phyloP scores from a whole-genome alignment of 495 filamentous ascomycete genomes.

The Elaphomyces granulatus region DNA sequence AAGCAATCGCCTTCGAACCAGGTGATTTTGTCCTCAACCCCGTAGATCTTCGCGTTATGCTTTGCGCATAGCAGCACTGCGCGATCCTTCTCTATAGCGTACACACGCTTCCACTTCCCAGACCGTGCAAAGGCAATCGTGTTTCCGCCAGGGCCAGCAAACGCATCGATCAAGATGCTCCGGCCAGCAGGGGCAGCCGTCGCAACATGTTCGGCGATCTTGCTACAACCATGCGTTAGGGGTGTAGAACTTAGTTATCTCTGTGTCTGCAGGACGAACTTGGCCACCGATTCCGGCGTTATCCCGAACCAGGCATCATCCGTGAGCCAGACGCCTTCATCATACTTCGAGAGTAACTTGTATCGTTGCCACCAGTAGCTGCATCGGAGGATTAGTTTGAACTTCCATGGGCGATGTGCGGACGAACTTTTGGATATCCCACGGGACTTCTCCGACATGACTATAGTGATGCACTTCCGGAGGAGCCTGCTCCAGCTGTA shows the following conservation, averaged over 20 bases:
- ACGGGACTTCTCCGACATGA: slow-evolving; percentile 44
- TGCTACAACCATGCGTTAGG: slow-evolving; percentile 29
- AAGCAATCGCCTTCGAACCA: slow-evolving; percentile 82
- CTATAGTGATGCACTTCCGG: slow-evolving; percentile 49
- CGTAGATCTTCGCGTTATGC: slow-evolving; percentile 83
- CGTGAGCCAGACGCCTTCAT: slow-evolving; percentile 79
- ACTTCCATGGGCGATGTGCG: neutral
- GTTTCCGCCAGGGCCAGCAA: slow-evolving; percentile 87
- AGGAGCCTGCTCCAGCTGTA: slow-evolving; percentile 22
- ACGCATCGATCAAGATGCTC: slow-evolving; percentile 62
- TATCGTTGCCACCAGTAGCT: slow-evolving; percentile 86
- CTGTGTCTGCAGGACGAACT: slow-evolving; percentile 33
- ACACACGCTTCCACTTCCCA: slow-evolving; percentile 60
- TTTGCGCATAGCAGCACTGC: slow-evolving; percentile 71
- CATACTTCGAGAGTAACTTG: slow-evolving; percentile 67
- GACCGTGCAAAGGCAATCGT: slow-evolving; percentile 82
- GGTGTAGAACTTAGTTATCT: slow-evolving; percentile 3
- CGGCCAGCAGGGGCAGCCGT: slow-evolving; percentile 35
- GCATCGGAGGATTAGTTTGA: neutral
- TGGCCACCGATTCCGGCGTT: slow-evolving; percentile 80
- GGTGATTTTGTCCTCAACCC: slow-evolving; percentile 61
- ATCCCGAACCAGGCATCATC: slow-evolving; percentile 92
- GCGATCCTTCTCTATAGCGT: slow-evolving; percentile 75
- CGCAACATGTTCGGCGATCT: slow-evolving; percentile 63
- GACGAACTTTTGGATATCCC: slow-evolving; percentile 61